These are phyloP conservation scores for Ustilago vetiveriae DNA, from an alignment of 1,284 basidiomycete species.

Conservation along the genomic window DNA sequence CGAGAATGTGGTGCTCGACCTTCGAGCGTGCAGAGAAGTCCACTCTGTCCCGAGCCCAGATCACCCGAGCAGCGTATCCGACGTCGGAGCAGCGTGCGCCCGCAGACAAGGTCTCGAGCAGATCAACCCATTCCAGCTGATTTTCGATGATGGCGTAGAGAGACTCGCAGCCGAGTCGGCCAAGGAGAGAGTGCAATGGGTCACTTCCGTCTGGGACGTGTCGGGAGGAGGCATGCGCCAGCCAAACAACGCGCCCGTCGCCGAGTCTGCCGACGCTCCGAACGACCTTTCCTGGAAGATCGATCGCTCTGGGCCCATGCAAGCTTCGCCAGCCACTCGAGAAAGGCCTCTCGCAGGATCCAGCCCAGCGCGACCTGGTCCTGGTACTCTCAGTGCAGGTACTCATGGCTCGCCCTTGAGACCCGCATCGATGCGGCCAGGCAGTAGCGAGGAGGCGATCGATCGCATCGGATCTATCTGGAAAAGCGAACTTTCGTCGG, in stretches of 20 bases:
- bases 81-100: conserved; percentile 48
- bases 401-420: conserved; percentile 11
- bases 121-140: conserved; percentile 59
- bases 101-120: conserved; percentile 42
- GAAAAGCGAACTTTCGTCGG: conserved; percentile 54
- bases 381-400: conserved; percentile 11
- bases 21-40: conserved; percentile 56
- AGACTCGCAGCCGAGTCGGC: conserved; percentile 53
- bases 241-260: conserved; percentile 14
- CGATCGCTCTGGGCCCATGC: not conserved
- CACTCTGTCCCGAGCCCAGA: conserved; percentile 57
- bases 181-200: conserved; percentile 57
- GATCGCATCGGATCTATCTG: conserved; percentile 48
- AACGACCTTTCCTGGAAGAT: conserved; percentile 6
- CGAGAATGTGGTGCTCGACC: conserved; percentile 56
- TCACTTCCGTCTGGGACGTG: conserved; percentile 42
- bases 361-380: conserved; percentile 9
- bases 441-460: conserved; percentile 40
- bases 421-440: conserved; percentile 23
- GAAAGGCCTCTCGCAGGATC: conserved; percentile 2
- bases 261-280: conserved; percentile 19
- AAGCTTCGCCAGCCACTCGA: conserved; percentile 9
- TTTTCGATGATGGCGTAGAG: conserved; percentile 64
- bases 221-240: conserved; percentile 10
- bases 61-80: conserved; percentile 46